Percentiles rank a stretch among this genome's conserved stretches.
Evolutionary conservation across 2,329 filamentous ascomycete genomes (phyloP).

Genomic region (Nothophoma quercina): DNA sequence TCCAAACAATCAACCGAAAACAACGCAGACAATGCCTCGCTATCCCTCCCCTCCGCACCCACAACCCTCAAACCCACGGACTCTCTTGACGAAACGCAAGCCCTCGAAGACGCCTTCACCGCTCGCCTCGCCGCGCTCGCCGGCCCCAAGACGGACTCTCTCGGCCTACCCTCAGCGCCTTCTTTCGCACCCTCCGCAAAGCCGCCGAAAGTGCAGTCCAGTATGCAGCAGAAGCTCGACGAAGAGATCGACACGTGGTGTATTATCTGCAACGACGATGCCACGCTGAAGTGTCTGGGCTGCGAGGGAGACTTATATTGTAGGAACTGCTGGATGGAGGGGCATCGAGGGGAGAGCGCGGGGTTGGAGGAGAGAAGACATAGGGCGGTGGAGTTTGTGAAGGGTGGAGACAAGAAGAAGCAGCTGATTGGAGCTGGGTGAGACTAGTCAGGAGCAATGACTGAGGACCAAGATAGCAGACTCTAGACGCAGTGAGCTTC

Average conservation of each 20-base stretch:
- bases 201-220: constrained; percentile 45
- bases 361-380: constrained; percentile 76
- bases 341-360: constrained; percentile 74
- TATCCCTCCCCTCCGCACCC: constrained; percentile 56
- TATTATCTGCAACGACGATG: constrained; percentile 81
- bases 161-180: constrained; percentile 56
- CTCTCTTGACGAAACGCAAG: constrained; percentile 37
- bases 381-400: constrained; percentile 66
- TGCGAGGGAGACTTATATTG: constrained; percentile 80
- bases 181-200: constrained; percentile 52
- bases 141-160: constrained; percentile 30
- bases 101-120: constrained; percentile 55
- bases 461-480: too few species aligned
- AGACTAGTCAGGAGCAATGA: too few species aligned
- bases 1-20: constrained; percentile 5
- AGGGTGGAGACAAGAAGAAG: constrained; percentile 16
- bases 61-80: constrained; percentile 30
- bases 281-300: constrained; percentile 73
- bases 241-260: constrained; percentile 81
- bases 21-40: constrained; percentile 14
- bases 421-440: constrained; percentile 12
- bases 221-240: constrained; percentile 61
- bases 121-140: constrained; percentile 55
- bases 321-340: constrained; percentile 79
- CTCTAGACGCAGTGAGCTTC: too few species aligned